Percentiles rank a stretch among this genome's conserved stretches.
Conservation (phyloP, 1,284 basidiomycete genomes). For the Caloboletus firmus region DNA sequence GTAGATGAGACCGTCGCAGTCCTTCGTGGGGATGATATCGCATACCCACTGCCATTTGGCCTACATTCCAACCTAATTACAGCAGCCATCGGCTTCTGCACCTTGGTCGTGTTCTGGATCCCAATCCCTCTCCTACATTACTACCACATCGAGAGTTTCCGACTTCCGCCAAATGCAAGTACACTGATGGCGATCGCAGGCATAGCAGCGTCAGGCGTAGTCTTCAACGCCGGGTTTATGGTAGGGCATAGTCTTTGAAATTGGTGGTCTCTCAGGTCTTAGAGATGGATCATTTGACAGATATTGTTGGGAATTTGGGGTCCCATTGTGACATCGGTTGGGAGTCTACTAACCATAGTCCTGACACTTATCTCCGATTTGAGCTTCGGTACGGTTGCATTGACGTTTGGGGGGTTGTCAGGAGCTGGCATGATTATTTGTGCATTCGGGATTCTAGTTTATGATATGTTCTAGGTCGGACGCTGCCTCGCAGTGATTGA, state of each 20-base stretch:
- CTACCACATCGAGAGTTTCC: constrained; percentile 57
- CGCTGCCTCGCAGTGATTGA: not conserved
- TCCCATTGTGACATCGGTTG: constrained; percentile 81
- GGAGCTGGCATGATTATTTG: constrained; percentile 70
- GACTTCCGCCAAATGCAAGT: constrained; percentile 48
- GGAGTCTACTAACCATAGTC: constrained; percentile 80
- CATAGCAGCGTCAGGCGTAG: constrained; percentile 63
- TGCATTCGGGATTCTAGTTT: constrained; percentile 72
- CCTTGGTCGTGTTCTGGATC: constrained; percentile 66
- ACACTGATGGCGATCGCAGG: constrained; percentile 54
- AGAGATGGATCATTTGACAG: constrained; percentile 39
- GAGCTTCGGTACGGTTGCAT: constrained; percentile 55
- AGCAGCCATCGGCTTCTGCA: constrained; percentile 64
- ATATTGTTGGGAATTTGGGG: constrained; percentile 80
- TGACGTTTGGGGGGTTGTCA: constrained; percentile 63
- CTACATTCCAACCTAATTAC: constrained; percentile 77
- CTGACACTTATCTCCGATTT: constrained; percentile 75
- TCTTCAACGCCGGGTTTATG: constrained; percentile 81
- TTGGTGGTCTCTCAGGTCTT: constrained; percentile 1
- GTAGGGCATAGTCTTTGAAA: constrained; percentile 37
- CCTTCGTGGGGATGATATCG: constrained; percentile 31
- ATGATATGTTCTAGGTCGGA: constrained; percentile 55
- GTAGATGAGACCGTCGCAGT: constrained; percentile 13
- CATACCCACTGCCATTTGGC: constrained; percentile 68
- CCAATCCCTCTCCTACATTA: constrained; percentile 69